Evolutionary conservation across 768 basidiomycete genomes (phyloP).

Genomic region (Glaciozyma martinii): DNA sequence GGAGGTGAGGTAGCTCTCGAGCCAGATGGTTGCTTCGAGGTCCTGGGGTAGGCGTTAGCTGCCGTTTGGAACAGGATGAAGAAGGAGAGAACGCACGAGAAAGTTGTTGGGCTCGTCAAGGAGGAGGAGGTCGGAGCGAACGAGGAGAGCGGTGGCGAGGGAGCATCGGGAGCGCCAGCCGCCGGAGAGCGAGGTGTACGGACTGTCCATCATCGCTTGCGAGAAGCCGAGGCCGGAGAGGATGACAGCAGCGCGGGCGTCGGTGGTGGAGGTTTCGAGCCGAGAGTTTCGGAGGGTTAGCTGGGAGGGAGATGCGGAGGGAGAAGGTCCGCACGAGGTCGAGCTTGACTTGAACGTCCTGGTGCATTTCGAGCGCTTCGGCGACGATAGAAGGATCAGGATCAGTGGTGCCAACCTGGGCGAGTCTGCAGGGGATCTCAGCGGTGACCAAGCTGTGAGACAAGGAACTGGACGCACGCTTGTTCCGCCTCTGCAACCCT

Average conservation of each 20-base stretch:
- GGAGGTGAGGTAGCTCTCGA: slow-evolving; percentile 36
- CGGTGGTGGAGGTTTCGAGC: slow-evolving; percentile 36
- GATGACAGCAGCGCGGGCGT: slow-evolving; percentile 46
- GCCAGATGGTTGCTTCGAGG: slow-evolving; percentile 32
- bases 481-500: slow-evolving; percentile 9
- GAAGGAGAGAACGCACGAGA: slow-evolving; percentile 43
- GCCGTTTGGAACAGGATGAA: neutral
- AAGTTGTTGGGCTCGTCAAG: slow-evolving; percentile 51
- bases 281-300: neutral
- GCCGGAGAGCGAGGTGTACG: slow-evolving; percentile 50
- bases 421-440: neutral
- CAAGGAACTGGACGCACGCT: slow-evolving; percentile 2
- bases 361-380: slow-evolving; percentile 17
- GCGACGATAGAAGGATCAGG: slow-evolving; percentile 6
- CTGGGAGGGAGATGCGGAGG: too few species aligned
- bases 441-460: neutral
- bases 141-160: slow-evolving; percentile 53
- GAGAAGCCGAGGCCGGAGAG: slow-evolving; percentile 56
- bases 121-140: slow-evolving; percentile 51
- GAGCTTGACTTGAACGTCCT: slow-evolving; percentile 10
- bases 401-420: slow-evolving; percentile 1
- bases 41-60: neutral
- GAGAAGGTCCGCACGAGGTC: slow-evolving; percentile 25
- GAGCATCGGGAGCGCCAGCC: slow-evolving; percentile 58
- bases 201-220: slow-evolving; percentile 39